Conservation (phyloP, 2,329 filamentous ascomycete genomes). For the Colletotrichum sp. region DNA sequence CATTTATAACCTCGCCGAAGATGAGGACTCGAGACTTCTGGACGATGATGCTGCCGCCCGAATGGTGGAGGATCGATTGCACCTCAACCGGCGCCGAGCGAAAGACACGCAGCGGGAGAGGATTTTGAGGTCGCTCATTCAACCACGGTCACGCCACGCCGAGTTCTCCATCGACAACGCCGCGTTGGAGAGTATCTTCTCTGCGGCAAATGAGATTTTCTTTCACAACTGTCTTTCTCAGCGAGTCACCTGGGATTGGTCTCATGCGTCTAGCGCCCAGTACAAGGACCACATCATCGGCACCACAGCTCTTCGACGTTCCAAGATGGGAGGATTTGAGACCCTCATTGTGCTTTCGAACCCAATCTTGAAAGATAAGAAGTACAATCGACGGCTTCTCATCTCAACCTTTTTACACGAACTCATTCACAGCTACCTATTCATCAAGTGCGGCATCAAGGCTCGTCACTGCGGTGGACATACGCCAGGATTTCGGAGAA, state of each 20-base stretch:
- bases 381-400: conserved; percentile 64
- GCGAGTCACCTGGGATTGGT: conserved; percentile 69
- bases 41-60: conserved; percentile 53
- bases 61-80: conserved; percentile 53
- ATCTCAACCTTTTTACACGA: conserved; percentile 72
- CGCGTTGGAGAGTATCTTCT: conserved; percentile 63
- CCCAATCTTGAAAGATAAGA: conserved; percentile 59
- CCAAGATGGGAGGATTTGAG: conserved; percentile 58
- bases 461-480: conserved; percentile 63
- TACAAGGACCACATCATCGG: conserved; percentile 64
- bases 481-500: conserved; percentile 62
- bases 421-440: conserved; percentile 71
- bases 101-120: conserved; percentile 59
- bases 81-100: conserved; percentile 46
- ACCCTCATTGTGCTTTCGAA: conserved; percentile 67
- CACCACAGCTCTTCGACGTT: conserved; percentile 63
- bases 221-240: conserved; percentile 60
- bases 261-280: conserved; percentile 50
- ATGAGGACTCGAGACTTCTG: conserved; percentile 40
- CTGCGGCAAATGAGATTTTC: conserved; percentile 66
- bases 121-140: conserved; percentile 63
- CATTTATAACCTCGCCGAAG: conserved; percentile 25
- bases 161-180: conserved; percentile 62
- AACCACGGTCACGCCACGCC: conserved; percentile 47
- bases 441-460: conserved; percentile 64